Conservation (phyloP, 1,284 basidiomycete genomes). For the Cryptococcus floricola region DNA sequence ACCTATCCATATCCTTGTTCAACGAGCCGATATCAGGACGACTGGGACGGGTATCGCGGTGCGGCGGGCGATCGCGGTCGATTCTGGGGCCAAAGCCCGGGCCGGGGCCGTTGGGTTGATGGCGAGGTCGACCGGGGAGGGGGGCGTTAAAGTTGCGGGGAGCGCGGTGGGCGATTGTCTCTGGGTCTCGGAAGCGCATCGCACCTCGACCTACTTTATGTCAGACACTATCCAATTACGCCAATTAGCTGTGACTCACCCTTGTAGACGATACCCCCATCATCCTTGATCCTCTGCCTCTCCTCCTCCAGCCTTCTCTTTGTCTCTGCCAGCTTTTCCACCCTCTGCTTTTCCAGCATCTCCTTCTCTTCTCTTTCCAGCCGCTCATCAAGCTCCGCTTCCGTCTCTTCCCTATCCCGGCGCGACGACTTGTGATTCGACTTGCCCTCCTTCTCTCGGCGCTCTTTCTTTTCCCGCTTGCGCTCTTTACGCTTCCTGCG, state of each 20-base stretch:
- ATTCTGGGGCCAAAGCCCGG: background rate
- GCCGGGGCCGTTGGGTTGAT: background rate
- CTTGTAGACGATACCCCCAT: conserved; percentile 45
- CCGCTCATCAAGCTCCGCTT: conserved; percentile 47
- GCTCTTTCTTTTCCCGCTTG: conserved; percentile 16
- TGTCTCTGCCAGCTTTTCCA: conserved; percentile 31
- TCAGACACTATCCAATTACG: background rate
- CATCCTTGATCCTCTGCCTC: conserved; percentile 25
- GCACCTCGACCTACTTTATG: conserved; percentile 39
- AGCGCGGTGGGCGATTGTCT: conserved; percentile 13
- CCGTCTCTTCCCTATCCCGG: conserved; percentile 33
- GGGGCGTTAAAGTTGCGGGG: conserved; percentile 6
- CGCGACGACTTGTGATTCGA: background rate
- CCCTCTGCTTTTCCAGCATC: conserved; percentile 34
- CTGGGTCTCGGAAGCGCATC: conserved; percentile 49
- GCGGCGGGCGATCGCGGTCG: background rate
- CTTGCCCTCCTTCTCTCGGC: conserved; percentile 10
- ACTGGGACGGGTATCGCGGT: background rate
- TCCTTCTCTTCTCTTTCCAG: conserved; percentile 49
- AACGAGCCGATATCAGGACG: conserved; percentile 8
- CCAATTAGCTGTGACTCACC: conserved; percentile 21
- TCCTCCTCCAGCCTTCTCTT: conserved; percentile 35
- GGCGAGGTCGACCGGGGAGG: background rate
- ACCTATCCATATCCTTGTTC: conserved; percentile 33
- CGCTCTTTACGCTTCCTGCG: conserved; percentile 17